Base-by-base conservation (phyloP, 2,329 filamentous ascomycete genomes). In the Penicillium sp. region DNA sequence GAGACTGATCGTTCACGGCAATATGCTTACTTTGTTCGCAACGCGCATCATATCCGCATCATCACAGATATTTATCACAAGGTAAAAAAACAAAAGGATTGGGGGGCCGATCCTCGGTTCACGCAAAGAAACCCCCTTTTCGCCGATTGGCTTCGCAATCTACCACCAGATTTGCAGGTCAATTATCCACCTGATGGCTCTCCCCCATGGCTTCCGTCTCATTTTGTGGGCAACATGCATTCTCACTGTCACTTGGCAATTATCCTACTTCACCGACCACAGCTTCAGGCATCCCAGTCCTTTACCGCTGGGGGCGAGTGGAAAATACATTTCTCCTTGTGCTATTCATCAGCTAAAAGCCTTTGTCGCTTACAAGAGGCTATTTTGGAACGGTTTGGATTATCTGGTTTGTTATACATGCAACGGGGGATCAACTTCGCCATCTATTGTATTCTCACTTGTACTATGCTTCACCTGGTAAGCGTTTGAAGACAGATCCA, bases 371-470 rank as follows among this genome's bases (percentile, higher is more conserved):
- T 97, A 6, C 92, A 97, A 70, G 93, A 98, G 75, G 88, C 88
- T 2, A 86, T 96, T 35, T 70, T 96, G 57, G 83, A 88, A 53
- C 84, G 85, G 0, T 96, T 88, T 72, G 91, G 92, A 3, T 79
- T 96, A 58, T 84, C 84, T 16, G 93, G 93, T 0, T 80, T 98
- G 16, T 82, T 95, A 65, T 96, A 89, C 76, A 97, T 97, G 93
- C 89, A 93, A 68, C 85, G 93, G 63, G 93, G 93, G 39, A 92
- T 96, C 71, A 96, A 93, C 74, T 98, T 96, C 69, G 91, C 91
- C 6, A 91, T 98, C n/a, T 98, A 98, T 70, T 87, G 88, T 55
- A 86, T 96, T 26, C 79, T 98, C 46, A 95, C 91, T 0, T 96
- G 93, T 78, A 93, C 93, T 24, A 93, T 97, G 75, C 83, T 98